Evolutionary conservation across 345 rosid species (phyloP), one percentile per base, ranked within the genome.

Genomic region (Lumnitzera racemosa): DNA sequence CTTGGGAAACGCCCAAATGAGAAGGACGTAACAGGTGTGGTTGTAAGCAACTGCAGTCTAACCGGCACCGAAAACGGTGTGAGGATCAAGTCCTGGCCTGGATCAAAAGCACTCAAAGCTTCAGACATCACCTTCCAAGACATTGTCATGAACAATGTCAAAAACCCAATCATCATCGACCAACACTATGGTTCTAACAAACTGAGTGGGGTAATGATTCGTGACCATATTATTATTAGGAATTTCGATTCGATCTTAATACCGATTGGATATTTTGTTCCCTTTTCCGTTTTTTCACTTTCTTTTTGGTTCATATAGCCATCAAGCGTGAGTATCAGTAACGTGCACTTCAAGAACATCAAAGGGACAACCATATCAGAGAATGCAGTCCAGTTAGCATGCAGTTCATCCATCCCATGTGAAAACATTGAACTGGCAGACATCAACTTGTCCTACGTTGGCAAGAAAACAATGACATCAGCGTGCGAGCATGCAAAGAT

Each of bases 161-260:
- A 56, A 17, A 76, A 78, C 58, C 83, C 81, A 3, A 69, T 78
- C 43, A 23, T 76, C 47, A 76, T 78, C 13, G 74, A 81, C 50
- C 86, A 78, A 59, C 58, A 66, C 1, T 81, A 78, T 51, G 73
- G 81, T 15, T 17, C 61, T 47, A 16, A 51, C 2, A 17, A 41
- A 5, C 47, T 1, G 2, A 17, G 25, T 53, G 59, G 25, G 63
- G 58, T 56, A 49, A 47, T 20, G 20, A 20, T 17, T 5, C 15
- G 1, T 36, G 43, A 36, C 43, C 1, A 36, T 9, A 36, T 20
- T 20, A 20, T 20, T 20, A 20, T 36, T 36, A 36, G 43, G 0
- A 4, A 3, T 36, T 36, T 36, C 43, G 43, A 7, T 36, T 36
- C 43, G 43, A 7, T 36, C 43, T 36, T 36, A 36, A 9, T 36